phyloP scores from a whole-genome alignment of 768 basidiomycete species.

The Amyloporia xantha region DNA sequence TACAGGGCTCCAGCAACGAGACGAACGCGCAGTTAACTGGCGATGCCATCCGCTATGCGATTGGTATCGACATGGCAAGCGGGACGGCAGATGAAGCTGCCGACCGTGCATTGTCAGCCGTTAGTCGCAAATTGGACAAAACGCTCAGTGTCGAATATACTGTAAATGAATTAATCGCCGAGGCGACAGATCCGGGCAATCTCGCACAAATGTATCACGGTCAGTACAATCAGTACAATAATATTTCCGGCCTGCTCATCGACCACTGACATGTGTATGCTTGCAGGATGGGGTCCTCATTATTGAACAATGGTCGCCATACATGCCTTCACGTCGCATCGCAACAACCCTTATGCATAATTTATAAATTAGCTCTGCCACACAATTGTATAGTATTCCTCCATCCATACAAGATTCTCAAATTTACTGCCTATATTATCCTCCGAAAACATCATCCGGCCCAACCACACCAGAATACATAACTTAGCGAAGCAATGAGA shows the following conservation, averaged over 20 bases:
- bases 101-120: conserved; percentile 78
- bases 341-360: background rate
- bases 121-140: conserved; percentile 78
- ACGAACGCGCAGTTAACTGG: conserved; percentile 13
- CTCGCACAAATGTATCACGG: conserved; percentile 75
- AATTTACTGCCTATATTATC: too few relatives aligned
- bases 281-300: conserved; percentile 39
- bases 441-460: background rate
- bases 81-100: conserved; percentile 78
- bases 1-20: conserved; percentile 34
- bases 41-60: conserved; percentile 30
- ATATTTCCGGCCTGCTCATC: background rate
- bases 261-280: too few relatives aligned
- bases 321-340: background rate
- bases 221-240: conserved; percentile 25
- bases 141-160: conserved; percentile 86
- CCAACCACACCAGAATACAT: too few relatives aligned
- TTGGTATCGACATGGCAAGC: conserved; percentile 57
- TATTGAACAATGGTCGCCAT: conserved; percentile 11
- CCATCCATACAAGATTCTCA: too few relatives aligned
- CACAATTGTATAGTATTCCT: background rate
- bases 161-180: conserved; percentile 87
- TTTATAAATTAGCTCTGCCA: background rate
- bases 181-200: conserved; percentile 74
- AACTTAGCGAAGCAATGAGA: too few relatives aligned